Conservation (phyloP, 768 basidiomycete genomes). For the Tulasnella sp. region DNA sequence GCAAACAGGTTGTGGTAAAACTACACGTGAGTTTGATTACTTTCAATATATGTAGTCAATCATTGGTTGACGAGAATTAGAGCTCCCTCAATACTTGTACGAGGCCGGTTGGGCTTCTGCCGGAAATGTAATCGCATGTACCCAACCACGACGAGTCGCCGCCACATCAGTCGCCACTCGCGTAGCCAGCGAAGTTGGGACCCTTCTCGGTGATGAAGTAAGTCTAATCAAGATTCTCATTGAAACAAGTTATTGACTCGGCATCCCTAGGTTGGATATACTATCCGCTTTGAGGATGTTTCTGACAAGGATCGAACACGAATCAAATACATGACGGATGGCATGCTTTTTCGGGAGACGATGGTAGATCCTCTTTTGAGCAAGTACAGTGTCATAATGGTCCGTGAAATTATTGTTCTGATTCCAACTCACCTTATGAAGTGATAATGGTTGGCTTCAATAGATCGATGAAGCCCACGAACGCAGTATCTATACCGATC, state of each 20-base stretch:
- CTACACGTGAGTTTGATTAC: conserved; percentile 58
- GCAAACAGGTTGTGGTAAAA: conserved; percentile 95
- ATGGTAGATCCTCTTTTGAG: conserved; percentile 84
- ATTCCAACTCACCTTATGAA: background rate
- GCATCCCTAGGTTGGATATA: conserved; percentile 73
- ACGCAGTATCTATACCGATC: conserved; percentile 87
- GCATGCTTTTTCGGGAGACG: conserved; percentile 92
- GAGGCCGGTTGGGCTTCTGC: conserved; percentile 87
- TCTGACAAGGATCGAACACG: conserved; percentile 72
- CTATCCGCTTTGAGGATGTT: conserved; percentile 92
- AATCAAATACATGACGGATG: conserved; percentile 94
- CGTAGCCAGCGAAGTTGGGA: conserved; percentile 86
- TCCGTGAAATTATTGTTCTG: conserved; percentile 25
- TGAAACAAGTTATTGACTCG: background rate
- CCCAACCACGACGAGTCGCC: conserved; percentile 84
- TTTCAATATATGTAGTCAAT: background rate
- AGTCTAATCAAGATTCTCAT: conserved; percentile 6
- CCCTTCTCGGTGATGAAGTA: conserved; percentile 79
- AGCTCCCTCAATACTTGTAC: conserved; percentile 87
- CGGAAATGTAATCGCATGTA: conserved; percentile 80
- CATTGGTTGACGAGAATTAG: conserved; percentile 29
- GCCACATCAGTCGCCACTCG: conserved; percentile 88
- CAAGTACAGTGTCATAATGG: conserved; percentile 93
- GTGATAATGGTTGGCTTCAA: background rate
- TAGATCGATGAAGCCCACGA: conserved; percentile 98